These are phyloP conservation scores for Neurospora africana DNA, from an alignment of 495 filamentous ascomycete species.

Conservation along the genomic window DNA sequence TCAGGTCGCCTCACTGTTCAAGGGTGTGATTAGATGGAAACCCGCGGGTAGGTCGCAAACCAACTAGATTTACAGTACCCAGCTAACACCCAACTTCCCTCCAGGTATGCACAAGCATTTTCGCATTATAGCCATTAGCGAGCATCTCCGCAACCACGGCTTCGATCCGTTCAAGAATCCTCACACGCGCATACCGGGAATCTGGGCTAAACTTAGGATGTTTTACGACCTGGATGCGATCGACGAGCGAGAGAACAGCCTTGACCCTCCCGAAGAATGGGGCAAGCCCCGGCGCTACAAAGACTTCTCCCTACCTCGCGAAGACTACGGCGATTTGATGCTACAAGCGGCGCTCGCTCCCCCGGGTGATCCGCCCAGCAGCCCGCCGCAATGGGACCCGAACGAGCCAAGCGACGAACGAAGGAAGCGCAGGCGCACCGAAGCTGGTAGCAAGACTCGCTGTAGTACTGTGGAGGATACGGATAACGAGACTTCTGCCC, in stretches of 20 bases:
- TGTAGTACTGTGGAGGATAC: constrained; percentile 47
- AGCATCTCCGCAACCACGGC: constrained; percentile 78
- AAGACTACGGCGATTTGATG: constrained; percentile 68
- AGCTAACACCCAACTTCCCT: constrained; percentile 5
- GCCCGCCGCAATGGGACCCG: constrained; percentile 43
- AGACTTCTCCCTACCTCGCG: constrained; percentile 66
- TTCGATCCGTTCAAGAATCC: constrained; percentile 55
- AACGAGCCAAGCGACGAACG: constrained; percentile 16
- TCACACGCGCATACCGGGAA: constrained; percentile 80
- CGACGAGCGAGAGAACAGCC: constrained; percentile 68
- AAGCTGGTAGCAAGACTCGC: constrained; percentile 29
- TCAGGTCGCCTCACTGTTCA: constrained; percentile 84
- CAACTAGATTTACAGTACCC: not conserved
- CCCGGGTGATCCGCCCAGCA: constrained; percentile 43
- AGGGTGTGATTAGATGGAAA: constrained; percentile 82
- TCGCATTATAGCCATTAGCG: constrained; percentile 80
- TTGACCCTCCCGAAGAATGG: constrained; percentile 53
- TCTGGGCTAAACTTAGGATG: constrained; percentile 77
- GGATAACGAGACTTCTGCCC: constrained; percentile 31
- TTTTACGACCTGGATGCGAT: constrained; percentile 83
- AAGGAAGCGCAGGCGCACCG: constrained; percentile 34
- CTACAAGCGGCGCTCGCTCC: constrained; percentile 54
- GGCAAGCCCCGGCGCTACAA: constrained; percentile 43
- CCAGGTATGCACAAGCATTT: constrained; percentile 96
- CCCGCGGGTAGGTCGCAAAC: constrained; percentile 59